A percentile compares a stretch with the other conserved stretches of the same genome.
Conservation (phyloP, 495 filamentous ascomycete genomes). For the Aspergillus avenaceus region DNA sequence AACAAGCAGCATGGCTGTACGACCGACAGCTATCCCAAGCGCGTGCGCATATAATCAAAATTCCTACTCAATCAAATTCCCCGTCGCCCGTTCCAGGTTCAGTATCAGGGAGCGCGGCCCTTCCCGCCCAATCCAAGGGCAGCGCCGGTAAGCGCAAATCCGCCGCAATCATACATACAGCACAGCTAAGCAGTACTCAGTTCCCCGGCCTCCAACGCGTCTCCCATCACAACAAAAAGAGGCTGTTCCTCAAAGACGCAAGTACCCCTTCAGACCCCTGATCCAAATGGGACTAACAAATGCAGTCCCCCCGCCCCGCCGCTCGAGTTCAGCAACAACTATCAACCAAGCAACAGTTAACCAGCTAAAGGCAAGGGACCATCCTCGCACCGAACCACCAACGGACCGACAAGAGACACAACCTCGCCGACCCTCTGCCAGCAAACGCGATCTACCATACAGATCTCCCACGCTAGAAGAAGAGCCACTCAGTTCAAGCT, state of each 20-base stretch:
- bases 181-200: constrained; percentile 24
- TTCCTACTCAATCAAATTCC: constrained; percentile 44
- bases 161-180: not conserved
- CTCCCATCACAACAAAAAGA: constrained; percentile 62
- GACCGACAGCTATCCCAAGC: constrained; percentile 87
- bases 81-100: constrained; percentile 47
- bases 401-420: constrained; percentile 32
- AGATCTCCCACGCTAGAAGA: constrained; percentile 34
- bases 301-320: constrained; percentile 25
- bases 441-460: constrained; percentile 30
- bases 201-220: constrained; percentile 53
- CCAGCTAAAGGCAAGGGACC: constrained; percentile 27
- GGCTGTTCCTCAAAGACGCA: constrained; percentile 45
- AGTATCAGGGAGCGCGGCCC: constrained; percentile 43
- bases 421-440: constrained; percentile 24
- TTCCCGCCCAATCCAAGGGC: constrained; percentile 54
- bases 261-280: not conserved
- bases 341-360: constrained; percentile 35
- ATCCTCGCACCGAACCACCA: constrained; percentile 45
- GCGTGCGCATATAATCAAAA: constrained; percentile 83
- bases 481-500: constrained; percentile 33
- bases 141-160: constrained; percentile 46
- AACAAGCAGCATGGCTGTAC: constrained; percentile 93
- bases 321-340: constrained; percentile 58
- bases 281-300: not conserved